These are phyloP conservation scores for Alternaria sp. DNA, from an alignment of 2,329 filamentous ascomycete species.

Conservation along the genomic window DNA sequence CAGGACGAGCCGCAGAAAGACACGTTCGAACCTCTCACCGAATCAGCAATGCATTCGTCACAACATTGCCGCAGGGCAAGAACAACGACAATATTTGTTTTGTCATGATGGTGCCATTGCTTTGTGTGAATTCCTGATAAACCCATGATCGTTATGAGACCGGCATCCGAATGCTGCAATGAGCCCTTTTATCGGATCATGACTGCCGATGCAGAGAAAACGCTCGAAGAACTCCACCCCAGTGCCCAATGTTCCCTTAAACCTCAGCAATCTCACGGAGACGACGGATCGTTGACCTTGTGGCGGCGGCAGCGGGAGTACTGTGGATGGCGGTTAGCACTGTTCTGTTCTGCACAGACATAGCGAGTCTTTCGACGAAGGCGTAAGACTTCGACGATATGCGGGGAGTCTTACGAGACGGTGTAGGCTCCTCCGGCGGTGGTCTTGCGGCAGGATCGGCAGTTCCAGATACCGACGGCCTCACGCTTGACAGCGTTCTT, in stretches of 20 bases:
- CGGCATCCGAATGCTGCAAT: constrained; percentile 43
- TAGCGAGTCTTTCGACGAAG: neutral
- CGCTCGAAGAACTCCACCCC: constrained; percentile 48
- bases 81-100: constrained; percentile 16
- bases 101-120: constrained; percentile 48
- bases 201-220: constrained; percentile 47
- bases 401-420: constrained; percentile 77
- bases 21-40: neutral
- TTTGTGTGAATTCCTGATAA: constrained; percentile 47
- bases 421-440: constrained; percentile 93
- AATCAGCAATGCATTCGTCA: neutral
- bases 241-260: constrained; percentile 60
- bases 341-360: constrained; percentile 6
- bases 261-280: constrained; percentile 97
- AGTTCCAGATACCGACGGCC: constrained; percentile 96
- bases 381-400: neutral
- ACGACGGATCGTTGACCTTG: constrained; percentile 95
- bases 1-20: neutral
- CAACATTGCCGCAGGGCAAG: neutral
- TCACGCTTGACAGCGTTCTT: constrained; percentile 92
- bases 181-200: constrained; percentile 41
- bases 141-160: constrained; percentile 47
- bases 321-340: constrained; percentile 58
- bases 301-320: constrained; percentile 91
- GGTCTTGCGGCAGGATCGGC: constrained; percentile 93